These are phyloP conservation scores for Kodamaea suecica DNA, from an alignment of 1,139 yeast genomes.

Conservation along the genomic window DNA sequence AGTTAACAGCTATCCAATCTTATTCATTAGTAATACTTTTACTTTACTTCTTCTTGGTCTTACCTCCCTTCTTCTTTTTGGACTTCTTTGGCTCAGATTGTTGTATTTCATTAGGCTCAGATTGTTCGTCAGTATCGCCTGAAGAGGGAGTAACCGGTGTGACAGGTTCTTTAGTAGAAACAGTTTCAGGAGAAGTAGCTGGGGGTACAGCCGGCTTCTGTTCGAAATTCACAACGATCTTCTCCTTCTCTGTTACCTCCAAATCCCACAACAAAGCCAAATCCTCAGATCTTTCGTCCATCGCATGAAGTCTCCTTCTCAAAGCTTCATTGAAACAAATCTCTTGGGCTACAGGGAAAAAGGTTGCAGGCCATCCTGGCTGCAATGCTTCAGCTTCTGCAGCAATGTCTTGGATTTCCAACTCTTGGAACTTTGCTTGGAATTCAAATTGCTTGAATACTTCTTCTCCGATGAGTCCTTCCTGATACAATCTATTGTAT, in stretches of 20 bases:
- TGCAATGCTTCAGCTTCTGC: conserved; percentile 70
- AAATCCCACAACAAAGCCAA: conserved; percentile 52
- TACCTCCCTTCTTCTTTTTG: conserved; percentile 6
- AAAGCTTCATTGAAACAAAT: conserved; percentile 90
- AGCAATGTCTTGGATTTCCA: conserved; percentile 78
- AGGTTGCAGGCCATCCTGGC: conserved; percentile 75
- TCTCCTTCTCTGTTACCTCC: conserved; percentile 22
- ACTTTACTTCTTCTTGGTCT: conserved; percentile 5
- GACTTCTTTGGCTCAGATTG: conserved; percentile 2
- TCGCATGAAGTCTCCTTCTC: conserved; percentile 70
- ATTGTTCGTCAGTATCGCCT: no score
- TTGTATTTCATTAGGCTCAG: conserved; percentile 1
- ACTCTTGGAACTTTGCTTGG: conserved; percentile 72
- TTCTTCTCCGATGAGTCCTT: conserved; percentile 89
- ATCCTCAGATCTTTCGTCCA: conserved; percentile 51
- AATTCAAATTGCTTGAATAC: conserved; percentile 75
- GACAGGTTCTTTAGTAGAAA: no score
- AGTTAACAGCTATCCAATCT: no score
- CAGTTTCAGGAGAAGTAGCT: no score
- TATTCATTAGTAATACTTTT: no score
- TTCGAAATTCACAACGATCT: conserved; percentile 5
- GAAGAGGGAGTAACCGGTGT: no score
- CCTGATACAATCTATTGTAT: conserved; percentile 70
- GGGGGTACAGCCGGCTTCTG: conserved; percentile 2
- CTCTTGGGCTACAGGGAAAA: conserved; percentile 81